Conservation (phyloP, 441 rosid species). For the Euphorbia celastroides region DNA sequence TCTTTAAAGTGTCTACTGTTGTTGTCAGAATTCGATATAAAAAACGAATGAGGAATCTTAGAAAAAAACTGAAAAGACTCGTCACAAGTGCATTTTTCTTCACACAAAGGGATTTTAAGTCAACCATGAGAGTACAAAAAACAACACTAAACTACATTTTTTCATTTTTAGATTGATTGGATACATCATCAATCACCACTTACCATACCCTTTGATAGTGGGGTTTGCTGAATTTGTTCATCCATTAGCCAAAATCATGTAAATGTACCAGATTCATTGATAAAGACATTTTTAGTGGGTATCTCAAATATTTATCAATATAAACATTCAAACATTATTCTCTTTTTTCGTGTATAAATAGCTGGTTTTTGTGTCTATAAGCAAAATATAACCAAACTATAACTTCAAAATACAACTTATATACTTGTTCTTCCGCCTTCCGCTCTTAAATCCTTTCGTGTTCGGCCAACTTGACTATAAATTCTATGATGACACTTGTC, state of each 20-base stretch:
- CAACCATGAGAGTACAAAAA: conserved; percentile 28
- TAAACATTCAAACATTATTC: not conserved
- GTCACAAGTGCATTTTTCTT: conserved; percentile 26
- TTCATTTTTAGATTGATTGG: conserved; percentile 22
- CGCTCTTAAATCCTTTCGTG: conserved; percentile 26
- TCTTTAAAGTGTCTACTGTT: too few species aligned
- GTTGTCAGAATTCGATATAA: too few species aligned
- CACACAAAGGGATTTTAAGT: conserved; percentile 24
- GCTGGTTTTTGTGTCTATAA: conserved; percentile 11
- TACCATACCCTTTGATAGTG: conserved; percentile 13
- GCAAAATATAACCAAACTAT: not conserved
- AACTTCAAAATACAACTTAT: conserved; percentile 15
- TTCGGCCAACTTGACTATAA: conserved; percentile 47
- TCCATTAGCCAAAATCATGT: conserved; percentile 29
- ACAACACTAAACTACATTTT: not conserved
- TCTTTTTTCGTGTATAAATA: conserved; percentile 32
- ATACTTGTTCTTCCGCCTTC: conserved; percentile 21
- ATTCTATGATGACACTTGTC: conserved; percentile 45
- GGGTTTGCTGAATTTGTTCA: conserved; percentile 20
- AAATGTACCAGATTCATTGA: conserved; percentile 36
- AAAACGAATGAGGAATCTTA: too few species aligned
- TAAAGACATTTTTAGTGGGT: conserved; percentile 25
- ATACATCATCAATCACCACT: conserved; percentile 30
- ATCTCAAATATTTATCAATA: conserved; percentile 20
- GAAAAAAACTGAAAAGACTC: too few species aligned